A percentile compares a stretch with the other conserved stretches of the same genome.
Evolutionary conservation across 345 rosid genomes (phyloP).

Genomic region (Anacardium occidentale): DNA sequence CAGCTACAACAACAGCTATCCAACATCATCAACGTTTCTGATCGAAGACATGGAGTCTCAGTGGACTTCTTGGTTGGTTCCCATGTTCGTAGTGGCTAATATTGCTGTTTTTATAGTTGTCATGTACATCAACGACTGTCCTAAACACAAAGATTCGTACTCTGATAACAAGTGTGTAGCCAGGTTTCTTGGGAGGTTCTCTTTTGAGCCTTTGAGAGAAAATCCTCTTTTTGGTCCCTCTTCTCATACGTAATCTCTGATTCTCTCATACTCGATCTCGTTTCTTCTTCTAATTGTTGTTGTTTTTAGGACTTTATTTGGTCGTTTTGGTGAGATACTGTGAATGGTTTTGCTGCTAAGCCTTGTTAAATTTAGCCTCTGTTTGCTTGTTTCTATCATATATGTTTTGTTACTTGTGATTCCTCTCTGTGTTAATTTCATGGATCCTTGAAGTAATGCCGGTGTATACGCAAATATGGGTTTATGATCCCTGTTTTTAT

Average conservation of each 20-base stretch:
- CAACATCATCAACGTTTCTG: constrained; percentile 36
- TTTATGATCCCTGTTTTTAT: not conserved
- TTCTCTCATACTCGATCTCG: constrained; percentile 2
- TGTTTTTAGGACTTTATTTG: not conserved
- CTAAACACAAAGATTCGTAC: constrained; percentile 39
- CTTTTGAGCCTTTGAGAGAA: constrained; percentile 71
- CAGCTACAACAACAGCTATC: constrained; percentile 5
- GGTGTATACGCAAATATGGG: not conserved
- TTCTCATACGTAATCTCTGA: constrained; percentile 53
- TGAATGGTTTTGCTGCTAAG: not conserved
- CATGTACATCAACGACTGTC: constrained; percentile 82
- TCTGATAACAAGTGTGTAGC: constrained; percentile 56
- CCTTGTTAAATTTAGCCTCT: too few relatives aligned
- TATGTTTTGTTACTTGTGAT: not conserved
- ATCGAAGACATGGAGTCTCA: constrained; percentile 43
- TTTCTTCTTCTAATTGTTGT: not conserved
- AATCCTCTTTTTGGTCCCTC: constrained; percentile 94
- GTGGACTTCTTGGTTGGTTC: constrained; percentile 92
- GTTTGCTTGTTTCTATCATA: too few relatives aligned
- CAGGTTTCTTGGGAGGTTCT: constrained; percentile 69
- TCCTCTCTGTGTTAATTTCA: constrained; percentile 3
- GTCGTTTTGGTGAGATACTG: not conserved
- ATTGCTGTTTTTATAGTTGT: constrained; percentile 52
- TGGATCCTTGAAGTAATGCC: not conserved
- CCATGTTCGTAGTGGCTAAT: constrained; percentile 68